Conservation (phyloP, 1,284 basidiomycete genomes). For the Fistulinella cinereoalba region DNA sequence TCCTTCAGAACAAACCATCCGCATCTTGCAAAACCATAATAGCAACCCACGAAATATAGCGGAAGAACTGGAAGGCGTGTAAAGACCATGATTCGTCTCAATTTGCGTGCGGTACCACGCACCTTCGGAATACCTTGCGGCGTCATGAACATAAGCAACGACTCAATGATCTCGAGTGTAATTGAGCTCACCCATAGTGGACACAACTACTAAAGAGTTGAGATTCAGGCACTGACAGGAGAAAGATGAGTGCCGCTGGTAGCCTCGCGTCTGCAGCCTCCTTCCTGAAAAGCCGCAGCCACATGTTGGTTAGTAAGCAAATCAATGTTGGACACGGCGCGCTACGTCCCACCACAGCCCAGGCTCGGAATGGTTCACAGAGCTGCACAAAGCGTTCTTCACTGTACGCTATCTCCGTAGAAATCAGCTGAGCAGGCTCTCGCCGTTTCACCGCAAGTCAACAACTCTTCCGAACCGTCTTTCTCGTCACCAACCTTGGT, state of each 20-base stretch:
- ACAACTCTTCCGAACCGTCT: too few relatives aligned
- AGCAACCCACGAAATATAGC: conserved; percentile 73
- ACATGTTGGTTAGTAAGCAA: too few relatives aligned
- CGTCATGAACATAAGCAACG: conserved; percentile 1
- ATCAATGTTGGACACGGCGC: too few relatives aligned
- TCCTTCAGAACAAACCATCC: conserved; percentile 11
- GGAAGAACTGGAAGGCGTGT: conserved; percentile 59
- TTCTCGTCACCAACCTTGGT: too few relatives aligned
- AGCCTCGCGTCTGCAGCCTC: background rate
- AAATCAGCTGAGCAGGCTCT: too few relatives aligned
- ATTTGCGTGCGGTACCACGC: conserved; percentile 44
- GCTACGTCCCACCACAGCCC: too few relatives aligned
- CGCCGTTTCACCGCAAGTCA: too few relatives aligned
- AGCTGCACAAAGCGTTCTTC: too few relatives aligned
- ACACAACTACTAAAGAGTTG: conserved; percentile 7
- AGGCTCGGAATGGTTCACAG: too few relatives aligned
- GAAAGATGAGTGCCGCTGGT: background rate
- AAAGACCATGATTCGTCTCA: background rate
- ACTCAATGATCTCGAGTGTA: background rate
- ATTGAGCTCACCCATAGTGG: conserved; percentile 24
- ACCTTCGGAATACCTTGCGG: conserved; percentile 60
- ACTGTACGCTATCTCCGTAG: too few relatives aligned
- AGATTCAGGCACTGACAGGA: conserved; percentile 6
- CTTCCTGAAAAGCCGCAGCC: conserved; percentile 12
- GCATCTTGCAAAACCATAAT: background rate